Evolutionary conservation across 228 moss, liverwort and hornwort genomes (phyloP), one percentile per base, ranked within the genome.

Genomic region (Sphagnum magellanicum): DNA sequence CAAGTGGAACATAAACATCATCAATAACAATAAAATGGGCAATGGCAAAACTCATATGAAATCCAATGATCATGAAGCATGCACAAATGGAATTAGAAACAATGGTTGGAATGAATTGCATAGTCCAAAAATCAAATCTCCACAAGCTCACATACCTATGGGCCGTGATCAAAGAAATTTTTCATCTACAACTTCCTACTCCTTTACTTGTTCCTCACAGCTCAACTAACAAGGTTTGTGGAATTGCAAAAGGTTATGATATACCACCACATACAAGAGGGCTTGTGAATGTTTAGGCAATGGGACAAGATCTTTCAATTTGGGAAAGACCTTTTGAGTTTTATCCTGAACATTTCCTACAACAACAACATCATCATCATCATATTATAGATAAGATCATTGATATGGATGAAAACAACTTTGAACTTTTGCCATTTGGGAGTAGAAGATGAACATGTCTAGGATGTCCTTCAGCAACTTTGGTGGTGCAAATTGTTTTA

Each of bases 181-280:
- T 68, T 14, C 32, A 59, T 4, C 68, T 68, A 57, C 68, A 68
- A 10, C 17, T 50, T 58, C 57, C 59, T 12, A 16, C 6, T 59
- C 68, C 53, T 32, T 5, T 68, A 8, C 15, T 59, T 11, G 5
- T 64, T 32, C 32, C 32, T 32, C 32, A 32, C 17, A 17, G 6
- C 13, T 46, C 47, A 64, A 64, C 64, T 49, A 9, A 10, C 47
- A 49, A 64, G 48, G 14, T 47, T 64, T 64, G 64, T 13, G 49
- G 12, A 11, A 64, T 70, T 14, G 16, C 69, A 32, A 32, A 32
- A 60, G 69, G 69, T 46, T 61, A 70, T 51, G 69, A 61, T 17
- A 46, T 70, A 11, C 69, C 69, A 50, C 15, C 48, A 8, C 4
- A 70, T 8, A 59, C 69, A 8, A 49, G 49, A 9, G 69, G 60